phyloP scores from a whole-genome alignment of 495 filamentous ascomycete species.

The Aspergillus panamensis region DNA sequence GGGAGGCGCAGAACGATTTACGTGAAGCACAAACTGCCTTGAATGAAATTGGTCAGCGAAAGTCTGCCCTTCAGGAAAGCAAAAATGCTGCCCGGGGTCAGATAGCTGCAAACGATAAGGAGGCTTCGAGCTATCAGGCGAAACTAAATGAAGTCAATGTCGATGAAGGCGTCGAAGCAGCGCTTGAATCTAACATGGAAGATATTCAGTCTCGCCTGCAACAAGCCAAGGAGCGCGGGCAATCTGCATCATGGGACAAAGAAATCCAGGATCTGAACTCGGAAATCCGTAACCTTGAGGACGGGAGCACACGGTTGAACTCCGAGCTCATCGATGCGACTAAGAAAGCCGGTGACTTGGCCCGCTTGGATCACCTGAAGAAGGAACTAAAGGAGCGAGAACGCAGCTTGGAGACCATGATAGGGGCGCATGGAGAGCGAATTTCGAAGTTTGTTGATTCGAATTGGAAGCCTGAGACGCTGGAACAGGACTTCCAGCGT shows the following conservation, averaged over 20 bases:
- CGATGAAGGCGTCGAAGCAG: slow-evolving; percentile 77
- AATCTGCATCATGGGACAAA: slow-evolving; percentile 61
- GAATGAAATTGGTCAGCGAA: slow-evolving; percentile 64
- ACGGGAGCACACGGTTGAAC: slow-evolving; percentile 62
- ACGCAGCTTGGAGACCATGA: slow-evolving; percentile 71
- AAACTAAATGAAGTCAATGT: slow-evolving; percentile 67
- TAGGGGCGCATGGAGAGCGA: slow-evolving; percentile 65
- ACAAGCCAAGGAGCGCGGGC: slow-evolving; percentile 57
- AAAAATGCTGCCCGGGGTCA: slow-evolving; percentile 66
- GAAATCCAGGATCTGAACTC: slow-evolving; percentile 59
- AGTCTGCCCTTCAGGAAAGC: slow-evolving; percentile 62
- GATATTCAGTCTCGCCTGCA: slow-evolving; percentile 63
- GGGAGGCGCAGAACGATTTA: slow-evolving; percentile 66
- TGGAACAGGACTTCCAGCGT: slow-evolving; percentile 70
- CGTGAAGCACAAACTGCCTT: slow-evolving; percentile 62
- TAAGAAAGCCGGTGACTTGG: slow-evolving; percentile 70
- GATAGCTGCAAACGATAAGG: slow-evolving; percentile 66
- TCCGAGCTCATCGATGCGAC: slow-evolving; percentile 77
- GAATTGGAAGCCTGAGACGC: slow-evolving; percentile 62
- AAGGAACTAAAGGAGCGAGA: slow-evolving; percentile 70
- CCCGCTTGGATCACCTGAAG: slow-evolving; percentile 71
- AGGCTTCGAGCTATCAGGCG: slow-evolving; percentile 56
- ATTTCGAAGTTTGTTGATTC: slow-evolving; percentile 58
- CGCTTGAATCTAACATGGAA: slow-evolving; percentile 66
- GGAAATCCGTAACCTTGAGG: slow-evolving; percentile 63